These are phyloP conservation scores for Arthroderma sp. DNA, from an alignment of 2,329 filamentous ascomycete genomes.

Conservation along the genomic window DNA sequence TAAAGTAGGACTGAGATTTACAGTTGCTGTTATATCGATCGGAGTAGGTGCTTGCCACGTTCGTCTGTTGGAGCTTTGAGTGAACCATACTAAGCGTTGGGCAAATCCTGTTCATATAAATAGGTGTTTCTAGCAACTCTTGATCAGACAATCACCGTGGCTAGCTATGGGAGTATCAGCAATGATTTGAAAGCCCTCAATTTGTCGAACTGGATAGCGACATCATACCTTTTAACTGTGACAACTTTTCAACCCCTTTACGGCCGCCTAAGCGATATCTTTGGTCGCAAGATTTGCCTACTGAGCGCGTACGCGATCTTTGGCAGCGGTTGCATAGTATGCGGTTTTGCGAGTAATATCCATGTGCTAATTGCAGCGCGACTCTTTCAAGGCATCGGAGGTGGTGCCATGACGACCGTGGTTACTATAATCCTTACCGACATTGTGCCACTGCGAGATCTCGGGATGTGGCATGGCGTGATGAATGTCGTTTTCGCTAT, in stretches of 20 bases:
- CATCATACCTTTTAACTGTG: constrained; percentile 53
- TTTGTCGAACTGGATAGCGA: constrained; percentile 39
- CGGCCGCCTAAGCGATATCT: constrained; percentile 58
- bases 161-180: constrained; percentile 34
- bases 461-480: constrained; percentile 57
- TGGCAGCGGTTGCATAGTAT: constrained; percentile 52
- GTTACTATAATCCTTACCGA: constrained; percentile 60
- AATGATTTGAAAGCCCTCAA: constrained; percentile 36
- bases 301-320: constrained; percentile 52
- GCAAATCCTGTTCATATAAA: too few relatives aligned
- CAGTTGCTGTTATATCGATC: too few relatives aligned
- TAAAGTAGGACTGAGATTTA: too few relatives aligned
- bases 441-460: constrained; percentile 57
- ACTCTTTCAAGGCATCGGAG: constrained; percentile 59
- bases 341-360: constrained; percentile 53
- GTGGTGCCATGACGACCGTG: constrained; percentile 56
- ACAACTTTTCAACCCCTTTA: constrained; percentile 59
- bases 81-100: too few relatives aligned
- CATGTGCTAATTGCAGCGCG: constrained; percentile 57
- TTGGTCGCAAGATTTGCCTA: constrained; percentile 49
- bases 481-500: constrained; percentile 51
- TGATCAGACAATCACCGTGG: constrained; percentile 33
- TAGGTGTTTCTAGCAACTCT: constrained; percentile 45
- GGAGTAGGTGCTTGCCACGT: too few relatives aligned
- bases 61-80: too few relatives aligned